Evolutionary conservation across 2,329 filamentous ascomycete genomes (phyloP).

Genomic region (Trichophaea hybrida): DNA sequence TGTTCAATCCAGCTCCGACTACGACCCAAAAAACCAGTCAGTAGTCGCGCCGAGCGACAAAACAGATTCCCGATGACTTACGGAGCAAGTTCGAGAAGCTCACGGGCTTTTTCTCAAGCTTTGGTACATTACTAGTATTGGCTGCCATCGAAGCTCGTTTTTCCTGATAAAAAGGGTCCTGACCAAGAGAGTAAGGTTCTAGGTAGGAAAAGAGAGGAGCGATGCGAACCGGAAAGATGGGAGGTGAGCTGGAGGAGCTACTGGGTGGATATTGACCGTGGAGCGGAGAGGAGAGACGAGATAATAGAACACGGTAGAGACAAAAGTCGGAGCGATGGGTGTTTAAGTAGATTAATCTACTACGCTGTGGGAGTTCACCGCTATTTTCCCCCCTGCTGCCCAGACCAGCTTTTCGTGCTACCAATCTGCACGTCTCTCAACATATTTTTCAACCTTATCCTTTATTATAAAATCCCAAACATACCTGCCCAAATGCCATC

Average conservation of each 20-base stretch:
- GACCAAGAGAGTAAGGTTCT: background rate
- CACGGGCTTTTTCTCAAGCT: conserved; percentile 92
- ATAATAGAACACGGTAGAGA: too few relatives aligned
- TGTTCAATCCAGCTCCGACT: conserved; percentile 81
- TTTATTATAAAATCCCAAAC: too few relatives aligned
- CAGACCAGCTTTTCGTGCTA: too few relatives aligned
- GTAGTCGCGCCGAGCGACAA: background rate
- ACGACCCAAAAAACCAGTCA: conserved; percentile 1
- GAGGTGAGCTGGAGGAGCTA: background rate
- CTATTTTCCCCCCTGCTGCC: too few relatives aligned
- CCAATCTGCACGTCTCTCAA: too few relatives aligned
- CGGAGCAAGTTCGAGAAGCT: conserved; percentile 97
- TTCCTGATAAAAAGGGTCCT: conserved; percentile 1
- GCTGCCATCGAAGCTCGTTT: conserved; percentile 34
- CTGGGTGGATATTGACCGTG: background rate
- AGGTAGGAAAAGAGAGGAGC: too few relatives aligned
- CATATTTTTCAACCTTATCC: too few relatives aligned
- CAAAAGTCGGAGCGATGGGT: too few relatives aligned
- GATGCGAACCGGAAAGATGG: too few relatives aligned
- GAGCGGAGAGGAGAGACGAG: background rate
- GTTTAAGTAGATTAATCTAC: too few relatives aligned
- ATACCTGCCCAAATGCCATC: too few relatives aligned
- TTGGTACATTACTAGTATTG: conserved; percentile 39
- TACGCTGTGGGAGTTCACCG: too few relatives aligned
- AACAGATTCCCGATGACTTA: conserved; percentile 26